Base-by-base conservation (phyloP, 345 rosid genomes). In the Boechera retrofracta region DNA sequence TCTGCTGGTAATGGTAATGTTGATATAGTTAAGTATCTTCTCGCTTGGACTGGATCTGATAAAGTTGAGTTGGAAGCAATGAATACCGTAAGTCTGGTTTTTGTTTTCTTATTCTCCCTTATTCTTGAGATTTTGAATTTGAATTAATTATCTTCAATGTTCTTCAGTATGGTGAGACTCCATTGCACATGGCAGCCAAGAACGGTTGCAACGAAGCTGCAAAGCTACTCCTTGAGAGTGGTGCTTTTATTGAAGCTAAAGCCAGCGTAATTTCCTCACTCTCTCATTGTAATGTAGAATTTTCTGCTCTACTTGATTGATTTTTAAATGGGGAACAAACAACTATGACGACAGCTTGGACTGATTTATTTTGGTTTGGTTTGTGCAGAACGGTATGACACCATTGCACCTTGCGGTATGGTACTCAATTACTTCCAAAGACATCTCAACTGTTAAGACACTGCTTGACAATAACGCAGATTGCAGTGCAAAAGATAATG, bases 151-250 rank as follows among this genome's bases (percentile, higher is more conserved):
- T 56, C 10, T 54, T 53, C 15, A 6, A 18, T 36, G 3, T 7
- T 52, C 24, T 72, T 83, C 81, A 96, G 99, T 93, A 91, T 77
- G 99, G 99, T 69, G 99, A 96, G 81, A 96, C 98, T 79, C 98
- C 99, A 7, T 84, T 96, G 87, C 99, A 96, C 80, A 96, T 96
- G 98, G 98, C 97, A 29, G 97, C 97, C 31, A 96, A 96, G 90
- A 96, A 91, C 61, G 99, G 99, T 29, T 85, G 97, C 80, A 85
- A 78, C 33, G 95, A 96, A 72, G 96, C 97, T 80, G 92, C 92
- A 0, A 79, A 72, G 73, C 74, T 93, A 31, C 97, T 93, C 44
- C 95, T 96, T 69, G 88, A 84, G 79, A 89, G 77, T 76, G 97
- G 99, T 82, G 96, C 99, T 82, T 79, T 80, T 70, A 68, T 91